Evolutionary conservation across 2,329 filamentous ascomycete species (phyloP).

Genomic region (Sporothrix mexicana): DNA sequence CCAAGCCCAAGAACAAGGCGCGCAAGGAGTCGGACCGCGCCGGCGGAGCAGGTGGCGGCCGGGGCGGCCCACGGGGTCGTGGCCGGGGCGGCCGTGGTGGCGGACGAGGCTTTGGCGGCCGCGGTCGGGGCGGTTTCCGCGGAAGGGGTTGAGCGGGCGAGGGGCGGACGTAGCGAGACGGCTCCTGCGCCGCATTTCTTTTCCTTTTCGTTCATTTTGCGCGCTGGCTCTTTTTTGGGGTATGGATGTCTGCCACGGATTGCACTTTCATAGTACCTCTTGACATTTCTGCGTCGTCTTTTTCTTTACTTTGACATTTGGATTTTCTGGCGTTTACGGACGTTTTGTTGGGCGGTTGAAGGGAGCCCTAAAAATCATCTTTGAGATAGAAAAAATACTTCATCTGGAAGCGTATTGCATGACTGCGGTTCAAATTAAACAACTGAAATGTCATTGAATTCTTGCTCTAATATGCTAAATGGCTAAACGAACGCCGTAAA

Average conservation of each 20-base stretch:
- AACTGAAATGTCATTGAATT: too few species aligned
- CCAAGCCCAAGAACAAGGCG: conserved; percentile 99
- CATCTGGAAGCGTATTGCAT: neutral
- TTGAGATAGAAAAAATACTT: conserved; percentile 11
- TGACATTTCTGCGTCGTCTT: neutral
- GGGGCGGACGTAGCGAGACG: too few species aligned
- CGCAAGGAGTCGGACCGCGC: conserved; percentile 81
- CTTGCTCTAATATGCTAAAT: neutral
- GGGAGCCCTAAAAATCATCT: conserved; percentile 2
- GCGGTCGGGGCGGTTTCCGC: conserved; percentile 35
- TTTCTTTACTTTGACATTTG: neutral
- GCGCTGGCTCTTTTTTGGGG: conserved; percentile 24
- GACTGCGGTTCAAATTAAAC: too few species aligned
- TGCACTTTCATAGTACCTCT: conserved; percentile 14
- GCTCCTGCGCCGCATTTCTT: neutral
- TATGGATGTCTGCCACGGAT: conserved; percentile 16
- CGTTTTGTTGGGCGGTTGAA: conserved; percentile 11
- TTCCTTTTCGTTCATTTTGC: conserved; percentile 4
- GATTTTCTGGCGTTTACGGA: conserved; percentile 16
- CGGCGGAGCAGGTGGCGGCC: conserved; percentile 51
- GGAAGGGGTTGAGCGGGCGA: conserved; percentile 32
- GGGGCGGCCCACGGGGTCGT: conserved; percentile 46
- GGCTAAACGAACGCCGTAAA: neutral
- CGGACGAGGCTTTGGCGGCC: conserved; percentile 33
- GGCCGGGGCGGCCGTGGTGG: conserved; percentile 41